phyloP scores from a whole-genome alignment of 441 rosid genomes.

The Corymbia calophylla region DNA sequence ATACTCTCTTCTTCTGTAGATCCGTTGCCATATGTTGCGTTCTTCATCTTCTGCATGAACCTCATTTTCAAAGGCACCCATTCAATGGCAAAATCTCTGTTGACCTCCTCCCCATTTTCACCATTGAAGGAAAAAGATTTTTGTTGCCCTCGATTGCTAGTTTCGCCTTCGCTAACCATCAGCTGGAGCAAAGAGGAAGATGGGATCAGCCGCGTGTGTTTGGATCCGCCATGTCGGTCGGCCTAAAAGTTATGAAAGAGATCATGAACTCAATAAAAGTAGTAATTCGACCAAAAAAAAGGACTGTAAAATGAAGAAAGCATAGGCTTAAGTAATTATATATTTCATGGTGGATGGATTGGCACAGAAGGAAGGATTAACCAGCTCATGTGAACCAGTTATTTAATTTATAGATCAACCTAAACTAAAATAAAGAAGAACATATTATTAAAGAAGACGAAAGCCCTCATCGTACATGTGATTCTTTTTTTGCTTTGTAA shows the following conservation, averaged over 20 bases:
- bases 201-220: not conserved
- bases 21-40: not conserved
- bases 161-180: not conserved
- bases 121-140: not conserved
- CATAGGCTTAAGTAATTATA: not conserved
- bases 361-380: not conserved
- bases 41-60: conserved; percentile 27
- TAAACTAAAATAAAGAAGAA: not conserved
- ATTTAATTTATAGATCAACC: not conserved
- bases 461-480: not conserved
- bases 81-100: not conserved
- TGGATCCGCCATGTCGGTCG: not conserved
- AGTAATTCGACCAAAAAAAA: not conserved
- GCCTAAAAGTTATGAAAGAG: not conserved
- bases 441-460: not conserved
- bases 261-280: not conserved
- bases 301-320: not conserved
- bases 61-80: conserved; percentile 45
- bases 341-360: not conserved
- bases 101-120: not conserved
- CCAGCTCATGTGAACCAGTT: not conserved
- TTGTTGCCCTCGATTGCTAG: not conserved
- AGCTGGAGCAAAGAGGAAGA: not conserved
- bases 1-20: not conserved
- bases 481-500: not conserved